Base-by-base conservation (phyloP, 2,329 filamentous ascomycete genomes). In the Grosmannia huntii region DNA sequence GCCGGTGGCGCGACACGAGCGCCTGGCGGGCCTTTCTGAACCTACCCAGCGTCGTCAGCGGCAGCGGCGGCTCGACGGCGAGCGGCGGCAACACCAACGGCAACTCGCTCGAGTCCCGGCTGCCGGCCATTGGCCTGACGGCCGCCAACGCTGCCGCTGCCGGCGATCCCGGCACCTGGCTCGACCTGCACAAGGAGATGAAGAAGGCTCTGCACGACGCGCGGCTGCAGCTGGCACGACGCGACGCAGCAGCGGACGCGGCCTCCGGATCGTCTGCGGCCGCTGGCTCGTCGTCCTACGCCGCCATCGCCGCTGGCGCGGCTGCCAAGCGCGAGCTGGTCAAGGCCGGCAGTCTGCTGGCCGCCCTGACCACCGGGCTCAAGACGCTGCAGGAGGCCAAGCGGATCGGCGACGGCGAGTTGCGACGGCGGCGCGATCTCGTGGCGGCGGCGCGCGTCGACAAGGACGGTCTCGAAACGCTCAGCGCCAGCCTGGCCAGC, bases 321-420 rank as follows among this genome's bases (percentile, higher is more conserved):
- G 83, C 83, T n/a, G 88, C 89, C 16, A 91, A 90, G 75, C 82
- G 80, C 63, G 83, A 81, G 44, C 76, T 94, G 11, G 78, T 91
- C 33, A 83, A 84, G 64, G 85, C 85, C 0, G 83, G 81, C 1
- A 80, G 81, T 1, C 68, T 89, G 57, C 73, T 91, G 4, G 75
- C 74, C 1, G 80, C 78, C 55, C 74, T 92, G 36, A 81, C 85
- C 5, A 81, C 87, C 41, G 88, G 86, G 0, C 68, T 92, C 60
- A 75, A 74, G 60, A 70, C 72, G 33, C 78, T 86, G 67, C 75
- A 78, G 63, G 79, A 83, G 38, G 67, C 68, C 2, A 75, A 73
- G 55, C 65, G 80, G 61, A 67, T 92, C 1, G 87, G 87, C 4
- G 85, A 88, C 3, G 89, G 89, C 19, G 89, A 94, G 73, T 71